Percentiles rank a stretch among this genome's conserved stretches.
phyloP scores from a whole-genome alignment of 2,329 filamentous ascomycete genomes.

The Alternaria incomplexa region DNA sequence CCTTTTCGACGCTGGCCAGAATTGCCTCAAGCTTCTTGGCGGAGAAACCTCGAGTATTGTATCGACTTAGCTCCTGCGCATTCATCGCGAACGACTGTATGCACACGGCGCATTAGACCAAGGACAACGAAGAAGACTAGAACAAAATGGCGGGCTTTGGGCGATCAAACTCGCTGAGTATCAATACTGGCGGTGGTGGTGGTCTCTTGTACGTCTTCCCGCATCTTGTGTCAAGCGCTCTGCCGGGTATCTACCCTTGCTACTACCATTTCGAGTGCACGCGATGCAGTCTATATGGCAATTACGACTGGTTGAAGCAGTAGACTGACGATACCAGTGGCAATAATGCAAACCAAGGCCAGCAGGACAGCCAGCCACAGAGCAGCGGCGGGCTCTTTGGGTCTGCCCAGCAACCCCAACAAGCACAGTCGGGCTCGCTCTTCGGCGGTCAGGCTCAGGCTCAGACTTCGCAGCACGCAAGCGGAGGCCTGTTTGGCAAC shows the following conservation, averaged over 20 bases:
- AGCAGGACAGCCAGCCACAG: slow-evolving; percentile 38
- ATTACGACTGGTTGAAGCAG: not conserved
- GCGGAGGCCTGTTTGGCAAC: slow-evolving; percentile 47
- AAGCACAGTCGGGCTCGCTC: slow-evolving; percentile 34
- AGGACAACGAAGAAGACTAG: not conserved
- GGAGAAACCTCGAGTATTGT: no score
- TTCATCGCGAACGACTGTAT: not conserved
- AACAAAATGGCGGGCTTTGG: slow-evolving; percentile 52
- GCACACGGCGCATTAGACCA: not conserved
- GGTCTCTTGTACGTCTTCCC: slow-evolving; percentile 54
- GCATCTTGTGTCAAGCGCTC: not conserved
- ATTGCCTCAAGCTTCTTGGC: no score
- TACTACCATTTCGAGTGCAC: not conserved
- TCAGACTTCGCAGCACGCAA: slow-evolving; percentile 28
- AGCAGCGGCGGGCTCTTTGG: slow-evolving; percentile 37
- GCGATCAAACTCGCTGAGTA: slow-evolving; percentile 58
- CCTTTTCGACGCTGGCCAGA: not conserved
- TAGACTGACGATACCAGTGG: slow-evolving; percentile 38
- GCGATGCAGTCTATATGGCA: not conserved
- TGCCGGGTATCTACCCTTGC: not conserved
- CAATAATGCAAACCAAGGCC: slow-evolving; percentile 35
- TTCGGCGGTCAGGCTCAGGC: slow-evolving; percentile 26
- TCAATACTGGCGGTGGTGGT: slow-evolving; percentile 58
- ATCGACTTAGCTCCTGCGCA: not conserved
- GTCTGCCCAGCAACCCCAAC: slow-evolving; percentile 26